Percentiles rank a stretch among this genome's conserved stretches.
Conservation (phyloP, 495 filamentous ascomycete genomes). For the Lophiotrema nucula region DNA sequence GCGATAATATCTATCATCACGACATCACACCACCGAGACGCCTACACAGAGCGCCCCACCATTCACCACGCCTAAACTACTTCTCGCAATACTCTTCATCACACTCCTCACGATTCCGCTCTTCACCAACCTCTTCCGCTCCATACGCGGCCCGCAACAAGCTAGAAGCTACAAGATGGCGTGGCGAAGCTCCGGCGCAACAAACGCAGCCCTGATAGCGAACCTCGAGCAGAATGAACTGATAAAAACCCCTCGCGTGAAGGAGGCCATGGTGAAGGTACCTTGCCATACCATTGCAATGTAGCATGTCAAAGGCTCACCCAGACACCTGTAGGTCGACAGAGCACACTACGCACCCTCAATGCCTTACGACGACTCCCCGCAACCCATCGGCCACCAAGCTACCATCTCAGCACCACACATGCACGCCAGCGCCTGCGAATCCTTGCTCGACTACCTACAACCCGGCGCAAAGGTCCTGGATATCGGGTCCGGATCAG, state of each 20-base stretch:
- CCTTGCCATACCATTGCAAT: conserved; percentile 18
- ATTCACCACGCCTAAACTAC: neutral
- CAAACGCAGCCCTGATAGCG: conserved; percentile 74
- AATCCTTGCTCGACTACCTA: conserved; percentile 54
- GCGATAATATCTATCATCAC: too few relatives aligned
- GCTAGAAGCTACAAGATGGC: conserved; percentile 62
- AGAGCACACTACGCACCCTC: conserved; percentile 74
- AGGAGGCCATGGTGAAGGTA: conserved; percentile 75
- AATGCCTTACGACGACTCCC: conserved; percentile 80
- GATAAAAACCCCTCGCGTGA: conserved; percentile 69
- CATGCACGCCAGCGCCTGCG: conserved; percentile 77
- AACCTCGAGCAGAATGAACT: conserved; percentile 72
- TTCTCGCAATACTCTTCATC: neutral
- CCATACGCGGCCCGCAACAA: conserved; percentile 8
- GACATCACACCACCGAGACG: neutral
- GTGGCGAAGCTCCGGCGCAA: conserved; percentile 78
- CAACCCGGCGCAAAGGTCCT: conserved; percentile 60
- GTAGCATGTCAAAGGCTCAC: conserved; percentile 4
- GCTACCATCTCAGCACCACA: conserved; percentile 96
- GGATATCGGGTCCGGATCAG: conserved; percentile 86
- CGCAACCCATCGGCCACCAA: conserved; percentile 79
- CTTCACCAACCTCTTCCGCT: conserved; percentile 19
- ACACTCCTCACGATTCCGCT: conserved; percentile 18
- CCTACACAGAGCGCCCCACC: neutral
- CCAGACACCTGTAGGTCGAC: conserved; percentile 64